A percentile compares a stretch with the other conserved stretches of the same genome.
Evolutionary conservation across 2,329 filamentous ascomycete species (phyloP).

Genomic region (Venturia carpophila): DNA sequence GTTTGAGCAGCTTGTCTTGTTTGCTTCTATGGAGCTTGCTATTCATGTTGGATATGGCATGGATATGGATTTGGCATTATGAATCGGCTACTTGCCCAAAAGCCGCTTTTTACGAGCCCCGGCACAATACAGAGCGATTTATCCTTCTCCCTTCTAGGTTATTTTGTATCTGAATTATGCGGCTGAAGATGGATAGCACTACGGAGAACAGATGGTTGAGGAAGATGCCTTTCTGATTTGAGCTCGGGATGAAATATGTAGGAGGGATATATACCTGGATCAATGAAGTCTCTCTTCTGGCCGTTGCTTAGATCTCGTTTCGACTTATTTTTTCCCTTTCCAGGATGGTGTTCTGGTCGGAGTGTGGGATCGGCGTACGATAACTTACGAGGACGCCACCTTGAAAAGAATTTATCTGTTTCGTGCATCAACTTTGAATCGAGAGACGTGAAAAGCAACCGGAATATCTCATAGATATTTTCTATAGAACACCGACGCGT

Average conservation of each 20-base stretch:
- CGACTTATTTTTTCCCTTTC: not conserved
- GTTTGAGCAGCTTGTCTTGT: slow-evolving; percentile 5
- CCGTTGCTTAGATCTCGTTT: not conserved
- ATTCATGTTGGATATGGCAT: slow-evolving; percentile 10
- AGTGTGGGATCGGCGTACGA: no score
- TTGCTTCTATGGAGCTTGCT: not conserved
- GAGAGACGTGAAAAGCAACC: no score
- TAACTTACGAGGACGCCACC: no score
- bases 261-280: not conserved
- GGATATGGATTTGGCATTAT: not conserved
- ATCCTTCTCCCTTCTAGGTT: not conserved
- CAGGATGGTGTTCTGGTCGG: not conserved
- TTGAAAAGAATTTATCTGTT: no score
- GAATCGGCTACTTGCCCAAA: not conserved
- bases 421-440: no score
- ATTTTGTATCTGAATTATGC: slow-evolving; percentile 1
- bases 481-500: no score
- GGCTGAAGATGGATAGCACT: not conserved
- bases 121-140: not conserved
- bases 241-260: not conserved
- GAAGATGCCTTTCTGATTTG: not conserved
- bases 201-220: not conserved
- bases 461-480: no score
- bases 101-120: not conserved
- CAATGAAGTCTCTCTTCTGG: not conserved